phyloP scores from a whole-genome alignment of 805 yeast species.

The Priceomyces medius region DNA sequence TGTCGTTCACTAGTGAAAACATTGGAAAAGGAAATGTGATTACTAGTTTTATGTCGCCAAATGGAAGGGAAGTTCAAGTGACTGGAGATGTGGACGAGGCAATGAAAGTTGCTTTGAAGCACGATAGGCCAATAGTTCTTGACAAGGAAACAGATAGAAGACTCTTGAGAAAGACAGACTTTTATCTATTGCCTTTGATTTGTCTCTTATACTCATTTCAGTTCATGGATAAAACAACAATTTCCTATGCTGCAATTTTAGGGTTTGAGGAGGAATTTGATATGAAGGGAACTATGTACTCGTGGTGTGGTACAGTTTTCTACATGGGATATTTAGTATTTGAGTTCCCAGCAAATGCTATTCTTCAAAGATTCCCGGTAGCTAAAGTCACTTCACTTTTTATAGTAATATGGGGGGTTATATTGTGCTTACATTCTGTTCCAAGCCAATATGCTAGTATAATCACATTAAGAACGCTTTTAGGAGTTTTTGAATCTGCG shows the following conservation, averaged over 20 bases:
- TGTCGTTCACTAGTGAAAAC: conserved; percentile 8
- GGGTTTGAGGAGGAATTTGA: conserved; percentile 38
- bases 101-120: conserved; percentile 29
- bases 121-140: conserved; percentile 12
- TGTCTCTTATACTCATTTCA: conserved; percentile 25
- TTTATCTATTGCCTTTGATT: conserved; percentile 25
- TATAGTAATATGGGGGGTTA: conserved; percentile 60
- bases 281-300: conserved; percentile 33
- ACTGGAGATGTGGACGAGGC: conserved; percentile 41
- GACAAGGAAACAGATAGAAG: conserved; percentile 17
- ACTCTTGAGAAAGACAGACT: conserved; percentile 21
- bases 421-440: conserved; percentile 51
- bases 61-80: conserved; percentile 23
- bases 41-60: conserved; percentile 16
- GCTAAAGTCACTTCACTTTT: conserved; percentile 48
- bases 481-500: conserved; percentile 40
- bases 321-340: conserved; percentile 60
- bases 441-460: conserved; percentile 43
- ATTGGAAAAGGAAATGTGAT: conserved; percentile 2
- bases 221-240: conserved; percentile 39
- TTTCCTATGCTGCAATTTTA: conserved; percentile 38
- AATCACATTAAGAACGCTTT: conserved; percentile 37
- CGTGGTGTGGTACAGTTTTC: conserved; percentile 41
- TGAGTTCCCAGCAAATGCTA: conserved; percentile 46
- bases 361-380: conserved; percentile 57